Evolutionary conservation across 2,329 filamentous ascomycete genomes (phyloP), one percentile per base, ranked within the genome.

Genomic region (Fusarium hainanense): DNA sequence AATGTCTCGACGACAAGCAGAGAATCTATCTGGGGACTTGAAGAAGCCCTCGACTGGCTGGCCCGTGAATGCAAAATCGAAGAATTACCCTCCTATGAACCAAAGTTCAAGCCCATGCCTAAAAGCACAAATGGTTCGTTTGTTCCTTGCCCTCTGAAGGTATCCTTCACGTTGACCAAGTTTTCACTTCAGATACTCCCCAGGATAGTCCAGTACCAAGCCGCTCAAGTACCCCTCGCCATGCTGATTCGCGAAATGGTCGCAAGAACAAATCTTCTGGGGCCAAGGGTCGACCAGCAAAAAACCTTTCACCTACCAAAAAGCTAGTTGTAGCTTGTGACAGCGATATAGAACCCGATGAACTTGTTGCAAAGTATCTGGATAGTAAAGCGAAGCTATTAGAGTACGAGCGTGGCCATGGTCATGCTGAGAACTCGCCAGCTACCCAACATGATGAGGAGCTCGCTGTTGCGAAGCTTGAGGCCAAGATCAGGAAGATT

Each of bases 31-130:
- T 97, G 93, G 92, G 94, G 94, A 12, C 82, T 98, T 37, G 91
- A 97, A 66, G 94, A 97, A 79, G 90, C 92, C 27, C 79, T 99
- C 21, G 93, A 98, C 73, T 97, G 94, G 93, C 85, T 98, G 56
- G 93, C 93, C n/a, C 84, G 93, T 69, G 88, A 96, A 76, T 93
- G 91, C 73, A 82, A 85, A 16, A 82, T 85, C 67, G 87, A 89
- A 2, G 90, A 94, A 72, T 84, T 95, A 37, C 92, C 92, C 8
- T 85, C 89, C 48, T 97, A 96, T 77, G 89, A 92, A 41, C 71
- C 64, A 32, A 79, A 73, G 67, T 71, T 75, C 16, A 84, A 80
- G 32, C 73, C 77, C 7, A 66, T 74, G 2, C 47, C 74, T 4
- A 87, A 82, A 77, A 81, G 81, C 79, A 74, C 68, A 25, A 67